Percentiles rank a stretch among this genome's conserved stretches.
Evolutionary conservation across 1,139 yeast genomes (phyloP).

Genomic region (Blastobotrys buckinghamii): DNA sequence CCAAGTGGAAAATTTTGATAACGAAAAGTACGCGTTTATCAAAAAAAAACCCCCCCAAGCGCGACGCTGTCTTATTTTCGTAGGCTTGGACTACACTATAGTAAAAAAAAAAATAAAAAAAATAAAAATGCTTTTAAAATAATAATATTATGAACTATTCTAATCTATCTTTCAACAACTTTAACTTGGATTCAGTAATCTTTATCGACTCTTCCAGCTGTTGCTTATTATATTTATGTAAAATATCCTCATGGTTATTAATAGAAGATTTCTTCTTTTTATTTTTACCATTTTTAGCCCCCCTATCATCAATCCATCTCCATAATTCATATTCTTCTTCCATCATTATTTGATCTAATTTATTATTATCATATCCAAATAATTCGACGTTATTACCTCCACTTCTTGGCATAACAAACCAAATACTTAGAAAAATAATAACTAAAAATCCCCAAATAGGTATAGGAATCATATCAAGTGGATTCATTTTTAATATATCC

Average conservation of each 20-base stretch:
- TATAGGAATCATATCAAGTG: conserved; percentile 19
- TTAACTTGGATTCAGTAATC: conserved; percentile 48
- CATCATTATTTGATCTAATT: conserved; percentile 22
- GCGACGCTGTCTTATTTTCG: no score
- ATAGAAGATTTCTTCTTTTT: no score
- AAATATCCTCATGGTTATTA: background rate
- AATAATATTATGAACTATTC: background rate
- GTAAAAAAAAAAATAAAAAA: no score
- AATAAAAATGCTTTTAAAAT: no score
- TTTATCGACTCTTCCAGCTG: conserved; percentile 51
- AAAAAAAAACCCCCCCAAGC: no score
- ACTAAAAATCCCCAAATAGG: conserved; percentile 16
- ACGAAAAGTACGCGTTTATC: no score
- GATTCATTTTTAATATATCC: conserved; percentile 11
- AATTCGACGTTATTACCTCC: conserved; percentile 12
- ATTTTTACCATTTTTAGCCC: conserved; percentile 19
- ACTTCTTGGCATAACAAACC: conserved; percentile 21
- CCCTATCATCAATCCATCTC: conserved; percentile 72
- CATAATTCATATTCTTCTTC: conserved; percentile 64
- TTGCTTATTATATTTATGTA: conserved; percentile 37
- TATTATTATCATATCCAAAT: conserved; percentile 8
- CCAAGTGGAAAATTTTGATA: no score
- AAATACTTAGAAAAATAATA: conserved; percentile 16
- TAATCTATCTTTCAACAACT: conserved; percentile 33
- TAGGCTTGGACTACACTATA: no score